Evolutionary conservation across 176 grass and related monocot genomes (phyloP), one percentile per base, ranked within the genome.

Genomic region (Musa beccarii): DNA sequence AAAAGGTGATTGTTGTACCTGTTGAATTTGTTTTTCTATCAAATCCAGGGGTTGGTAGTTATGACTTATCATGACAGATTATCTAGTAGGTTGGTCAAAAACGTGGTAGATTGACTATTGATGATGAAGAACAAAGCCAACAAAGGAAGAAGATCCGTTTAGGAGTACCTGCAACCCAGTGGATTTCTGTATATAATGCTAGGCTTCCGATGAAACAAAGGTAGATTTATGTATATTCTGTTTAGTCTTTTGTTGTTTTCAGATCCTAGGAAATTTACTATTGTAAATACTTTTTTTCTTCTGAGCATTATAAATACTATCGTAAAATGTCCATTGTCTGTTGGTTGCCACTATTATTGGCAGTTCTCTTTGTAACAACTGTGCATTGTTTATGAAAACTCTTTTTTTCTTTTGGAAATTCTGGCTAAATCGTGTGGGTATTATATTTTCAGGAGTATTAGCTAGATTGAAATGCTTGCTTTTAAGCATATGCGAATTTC

Each of bases 171-270:
- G 84, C 90, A 54, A 89, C 84, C 26, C 90, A 93, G 78, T 93
- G 90, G 87, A 93, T 93, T 79, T 93, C 87, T 26, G 90, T 92
- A 53, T 95, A 95, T 75, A 95, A 95, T 82, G 84, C 88, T 8
- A 82, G 88, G 63, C 59, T 72, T 51, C 85, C 92, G 16, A 95
- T 95, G 92, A 95, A 95, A 68, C 88, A 90, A 69, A 85, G 92
- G 92, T 94, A 57, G 50, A 66, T 25, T 80, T n/a, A 54, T 53
- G 50, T 74, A 2, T 23, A 9, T 87, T 83, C 73, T 78, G 29
- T 80, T 79, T 54, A 22, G 28, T 29, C 8, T 59, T 79, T 68
- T 74, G 51, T 54, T 82, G 1, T 51, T 34, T 61, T 53, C 51
- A 24, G 10, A 29, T 50, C 23, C 23, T 26, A 22, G 74, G 26